Evolutionary conservation across 768 basidiomycete species (phyloP), one percentile per base, ranked within the genome.

Genomic region (Epithele typhae): DNA sequence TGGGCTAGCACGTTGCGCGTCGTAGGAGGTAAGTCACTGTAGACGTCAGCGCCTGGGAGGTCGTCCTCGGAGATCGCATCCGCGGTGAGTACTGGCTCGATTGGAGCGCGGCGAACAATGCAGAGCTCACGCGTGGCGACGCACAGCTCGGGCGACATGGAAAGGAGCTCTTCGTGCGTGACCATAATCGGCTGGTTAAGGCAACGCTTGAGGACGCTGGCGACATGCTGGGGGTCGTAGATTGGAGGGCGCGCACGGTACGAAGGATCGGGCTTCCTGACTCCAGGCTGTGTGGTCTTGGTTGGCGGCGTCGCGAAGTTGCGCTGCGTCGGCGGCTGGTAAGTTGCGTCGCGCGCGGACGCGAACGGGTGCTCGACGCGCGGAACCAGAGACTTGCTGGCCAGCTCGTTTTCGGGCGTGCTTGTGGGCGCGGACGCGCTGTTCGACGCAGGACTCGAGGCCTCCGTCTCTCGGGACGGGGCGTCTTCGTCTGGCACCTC

Each of bases 251-350:
- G 25, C 36, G 23, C 10, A 39, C 25, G 21, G 38, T 50, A 50
- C 2, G 49, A 43, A 3, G 49, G 37, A 3, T 50, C 49, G 4
- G 44, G 40, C 15, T 42, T 46, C 25, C 27, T 34, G 3, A n/a
- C n/a, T n/a, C n/a, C n/a, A 2, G 42, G 22, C 7, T n/a, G 5
- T 10, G 32, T 19, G 14, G 7, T 10, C 6, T 14, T 34, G 3
- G 48, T 25, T 4, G 56, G 14, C 37, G 50, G 25, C 46, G 51
- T 6, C 32, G 45, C 38, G 50, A 49, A 40, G 53, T 59, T 43
- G 40, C 53, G 34, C 37, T 52, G 12, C 25, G 51, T 2, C 18
- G 44, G 24, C 22, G 42, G 40, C 3, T 34, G 35, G 27, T 46
- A 47, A n/a, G 40, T 43, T 30, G 49, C 12, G 45, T 43, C 37